Evolutionary conservation across 2,329 filamentous ascomycete genomes (phyloP).

Genomic region (Arthroderma uncinatum): DNA sequence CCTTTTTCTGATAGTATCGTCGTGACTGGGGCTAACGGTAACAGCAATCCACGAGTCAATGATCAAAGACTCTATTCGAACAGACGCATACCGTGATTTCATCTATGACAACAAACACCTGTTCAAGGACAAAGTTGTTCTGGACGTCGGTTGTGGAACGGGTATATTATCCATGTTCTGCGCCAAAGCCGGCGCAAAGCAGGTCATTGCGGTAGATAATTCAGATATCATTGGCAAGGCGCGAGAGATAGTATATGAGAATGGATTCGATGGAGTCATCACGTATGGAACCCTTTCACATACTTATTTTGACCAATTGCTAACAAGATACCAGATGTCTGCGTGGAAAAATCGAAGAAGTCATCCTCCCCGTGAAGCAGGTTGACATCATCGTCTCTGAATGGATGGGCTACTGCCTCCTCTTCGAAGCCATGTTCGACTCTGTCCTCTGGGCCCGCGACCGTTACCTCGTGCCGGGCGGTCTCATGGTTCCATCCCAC

Average conservation of each 20-base stretch:
- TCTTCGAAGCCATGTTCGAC: constrained; percentile 94
- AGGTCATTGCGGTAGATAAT: constrained; percentile 85
- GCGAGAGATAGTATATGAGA: constrained; percentile 70
- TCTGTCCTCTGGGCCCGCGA: constrained; percentile 83
- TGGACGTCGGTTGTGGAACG: constrained; percentile 82
- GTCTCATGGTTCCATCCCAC: constrained; percentile 77
- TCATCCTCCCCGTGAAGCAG: constrained; percentile 61
- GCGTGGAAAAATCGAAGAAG: constrained; percentile 79
- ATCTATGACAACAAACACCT: constrained; percentile 84
- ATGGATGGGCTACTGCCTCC: constrained; percentile 93
- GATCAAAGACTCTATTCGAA: constrained; percentile 81
- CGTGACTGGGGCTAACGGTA: not conserved
- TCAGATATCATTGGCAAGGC: constrained; percentile 83
- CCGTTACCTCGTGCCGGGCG: constrained; percentile 66
- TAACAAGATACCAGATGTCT: constrained; percentile 43
- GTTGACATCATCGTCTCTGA: constrained; percentile 94
- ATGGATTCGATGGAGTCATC: constrained; percentile 62
- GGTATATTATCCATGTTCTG: constrained; percentile 91
- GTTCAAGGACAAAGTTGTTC: constrained; percentile 73
- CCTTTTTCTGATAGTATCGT: not conserved
- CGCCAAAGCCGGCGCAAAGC: constrained; percentile 73
- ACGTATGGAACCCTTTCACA: constrained; percentile 36
- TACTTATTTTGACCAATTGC: not conserved
- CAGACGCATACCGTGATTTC: constrained; percentile 87
- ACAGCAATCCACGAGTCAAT: constrained; percentile 91